Evolutionary conservation across 2,329 filamentous ascomycete genomes (phyloP).

Genomic region (Cladosporium austrohemisphaericum): DNA sequence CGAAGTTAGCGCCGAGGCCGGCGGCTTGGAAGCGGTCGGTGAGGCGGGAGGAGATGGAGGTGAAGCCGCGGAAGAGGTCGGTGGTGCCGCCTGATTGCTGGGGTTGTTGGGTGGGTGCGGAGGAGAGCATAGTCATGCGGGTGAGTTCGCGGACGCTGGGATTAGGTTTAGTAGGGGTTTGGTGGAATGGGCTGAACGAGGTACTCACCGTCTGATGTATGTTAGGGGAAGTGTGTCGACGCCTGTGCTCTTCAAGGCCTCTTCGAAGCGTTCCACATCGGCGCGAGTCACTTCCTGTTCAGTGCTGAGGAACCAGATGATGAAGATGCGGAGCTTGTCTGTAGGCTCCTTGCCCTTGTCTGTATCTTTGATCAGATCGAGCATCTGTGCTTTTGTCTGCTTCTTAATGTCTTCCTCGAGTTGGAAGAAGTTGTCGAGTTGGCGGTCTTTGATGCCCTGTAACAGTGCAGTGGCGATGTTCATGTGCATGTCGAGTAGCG

Average conservation of each 20-base stretch:
- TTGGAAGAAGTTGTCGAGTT: slow-evolving; percentile 94
- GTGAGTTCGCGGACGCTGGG: slow-evolving; percentile 79
- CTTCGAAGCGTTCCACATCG: slow-evolving; percentile 83
- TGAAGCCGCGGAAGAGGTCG: slow-evolving; percentile 90
- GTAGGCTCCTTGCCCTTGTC: slow-evolving; percentile 78
- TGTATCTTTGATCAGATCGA: slow-evolving; percentile 77
- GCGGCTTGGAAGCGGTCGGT: slow-evolving; percentile 94
- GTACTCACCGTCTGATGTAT: slow-evolving; percentile 75
- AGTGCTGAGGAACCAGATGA: slow-evolving; percentile 94
- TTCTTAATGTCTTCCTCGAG: slow-evolving; percentile 90
- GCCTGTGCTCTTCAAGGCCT: slow-evolving; percentile 71
- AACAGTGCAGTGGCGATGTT: slow-evolving; percentile 81
- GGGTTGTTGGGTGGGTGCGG: slow-evolving; percentile 62
- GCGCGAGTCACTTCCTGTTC: slow-evolving; percentile 79
- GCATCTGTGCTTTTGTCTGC: slow-evolving; percentile 81
- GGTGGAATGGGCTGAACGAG: not conserved
- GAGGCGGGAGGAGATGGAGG: slow-evolving; percentile 82
- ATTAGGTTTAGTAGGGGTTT: not conserved
- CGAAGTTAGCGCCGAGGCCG: slow-evolving; percentile 80
- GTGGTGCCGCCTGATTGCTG: slow-evolving; percentile 59
- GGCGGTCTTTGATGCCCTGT: slow-evolving; percentile 86
- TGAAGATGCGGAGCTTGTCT: slow-evolving; percentile 89
- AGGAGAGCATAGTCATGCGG: slow-evolving; percentile 96
- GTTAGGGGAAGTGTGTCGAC: slow-evolving; percentile 73
- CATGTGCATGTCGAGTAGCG: slow-evolving; percentile 97